A percentile compares a stretch with the other conserved stretches of the same genome.
Evolutionary conservation across 2,329 filamentous ascomycete genomes (phyloP).

Genomic region (Diaporthe vaccinii): DNA sequence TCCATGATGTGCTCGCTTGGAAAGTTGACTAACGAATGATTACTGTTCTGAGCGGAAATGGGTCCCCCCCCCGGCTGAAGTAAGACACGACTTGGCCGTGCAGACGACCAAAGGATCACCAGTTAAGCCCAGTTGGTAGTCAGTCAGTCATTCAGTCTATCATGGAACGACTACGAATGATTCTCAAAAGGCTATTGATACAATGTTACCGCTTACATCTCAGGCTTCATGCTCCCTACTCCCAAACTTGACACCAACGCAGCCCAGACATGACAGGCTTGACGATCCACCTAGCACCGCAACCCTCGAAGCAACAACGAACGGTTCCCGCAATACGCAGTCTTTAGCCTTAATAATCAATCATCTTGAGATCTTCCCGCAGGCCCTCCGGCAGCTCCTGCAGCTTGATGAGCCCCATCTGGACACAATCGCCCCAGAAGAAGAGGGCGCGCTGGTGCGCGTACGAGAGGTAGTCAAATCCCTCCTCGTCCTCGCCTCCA

Average conservation of each 20-base stretch:
- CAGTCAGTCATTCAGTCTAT: not conserved
- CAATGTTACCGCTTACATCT: not conserved
- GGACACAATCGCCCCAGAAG: constrained; percentile 92
- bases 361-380: constrained; percentile 74
- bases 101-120: not conserved
- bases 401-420: constrained; percentile 78
- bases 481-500: constrained; percentile 73
- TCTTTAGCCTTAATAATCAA: constrained; percentile 69
- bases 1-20: not conserved
- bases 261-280: not conserved
- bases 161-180: not conserved
- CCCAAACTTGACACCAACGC: not conserved
- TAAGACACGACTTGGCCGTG: not conserved
- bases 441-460: constrained; percentile 91
- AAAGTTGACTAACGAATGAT: not conserved
- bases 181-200: not conserved
- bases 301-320: not conserved
- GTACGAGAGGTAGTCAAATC: constrained; percentile 95
- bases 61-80: not conserved
- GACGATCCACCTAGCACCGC: not conserved
- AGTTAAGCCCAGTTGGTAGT: not conserved
- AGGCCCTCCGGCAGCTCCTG: constrained; percentile 84
- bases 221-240: not conserved
- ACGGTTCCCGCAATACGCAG: not conserved
- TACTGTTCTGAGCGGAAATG: not conserved